Base-by-base conservation (phyloP, 225 moss, liverwort and hornwort genomes). In the Physcomitrellopsis africana region DNA sequence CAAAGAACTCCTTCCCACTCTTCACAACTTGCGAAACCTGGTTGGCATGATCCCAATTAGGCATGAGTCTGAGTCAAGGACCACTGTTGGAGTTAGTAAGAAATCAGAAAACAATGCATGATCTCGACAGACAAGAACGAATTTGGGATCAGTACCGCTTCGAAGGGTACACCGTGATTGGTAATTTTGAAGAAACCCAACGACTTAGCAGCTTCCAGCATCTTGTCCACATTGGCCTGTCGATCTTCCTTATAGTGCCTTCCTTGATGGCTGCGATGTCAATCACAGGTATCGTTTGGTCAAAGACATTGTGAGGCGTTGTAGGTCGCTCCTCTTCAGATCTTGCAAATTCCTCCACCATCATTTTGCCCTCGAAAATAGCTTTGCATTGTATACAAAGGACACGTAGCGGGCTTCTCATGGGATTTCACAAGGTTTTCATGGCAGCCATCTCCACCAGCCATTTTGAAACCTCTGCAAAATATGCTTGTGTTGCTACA, bases 151-250 rank as follows among this genome's bases (percentile, higher is more conserved):
- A 29, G 29, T 59, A 74, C 84, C 81, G 79, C 49, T 67, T 76
- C 48, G 23, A 77, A 23, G 32, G 82, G 18, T n/a, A 86, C 74
- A 52, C 77, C 85, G 20, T 86, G 85, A 51, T 82, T 82, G 65
- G 3, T 43, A 73, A 82, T 51, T 61, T 82, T 81, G 79, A 91
- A 91, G 68, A 93, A 93, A 0, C 93, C 89, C 87, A 91, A 91
- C 27, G 75, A 72, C 60, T 78, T 79, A 7, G 89, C 87, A 0
- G 86, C 81, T 11, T 80, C 76, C 41, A 90, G 73, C 81, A 87
- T 93, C n/a, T 56, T 61, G 3, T 72, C 67, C 43, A 77, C 81
- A 23, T 62, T 76, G 41, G 32, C 58, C 11, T 67, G 57, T 3
- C 81, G 61, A 0, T 68, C 76, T 29, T 58, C 64, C 1, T 66